Evolutionary conservation across 2,329 filamentous ascomycete genomes (phyloP).

Genomic region (Cytospora piceicola): DNA sequence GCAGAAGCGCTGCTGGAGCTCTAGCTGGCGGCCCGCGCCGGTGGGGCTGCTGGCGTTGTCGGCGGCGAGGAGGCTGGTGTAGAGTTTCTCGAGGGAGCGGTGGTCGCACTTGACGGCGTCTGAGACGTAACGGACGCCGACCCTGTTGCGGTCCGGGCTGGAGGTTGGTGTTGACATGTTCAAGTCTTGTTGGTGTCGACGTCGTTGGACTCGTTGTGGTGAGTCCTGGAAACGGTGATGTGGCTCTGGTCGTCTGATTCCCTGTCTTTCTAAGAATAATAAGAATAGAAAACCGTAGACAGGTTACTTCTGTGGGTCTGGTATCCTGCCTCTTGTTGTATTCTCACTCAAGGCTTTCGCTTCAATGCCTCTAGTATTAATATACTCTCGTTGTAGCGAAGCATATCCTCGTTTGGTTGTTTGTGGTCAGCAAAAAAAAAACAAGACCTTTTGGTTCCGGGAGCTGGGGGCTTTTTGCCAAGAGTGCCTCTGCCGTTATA

Average conservation of each 20-base stretch:
- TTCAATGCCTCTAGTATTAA: not conserved
- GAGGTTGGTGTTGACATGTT: slow-evolving; percentile 8
- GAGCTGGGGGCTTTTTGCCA: too few relatives aligned
- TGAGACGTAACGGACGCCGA: slow-evolving; percentile 28
- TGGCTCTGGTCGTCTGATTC: not conserved
- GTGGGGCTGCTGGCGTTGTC: not conserved
- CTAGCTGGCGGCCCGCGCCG: not conserved
- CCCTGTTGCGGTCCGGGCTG: not conserved
- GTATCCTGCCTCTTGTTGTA: not conserved
- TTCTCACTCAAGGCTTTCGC: slow-evolving; percentile 3
- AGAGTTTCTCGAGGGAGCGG: slow-evolving; percentile 22
- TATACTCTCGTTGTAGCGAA: not conserved
- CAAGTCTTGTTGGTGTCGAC: not conserved
- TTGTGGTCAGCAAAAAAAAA: not conserved
- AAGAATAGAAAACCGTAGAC: too few relatives aligned
- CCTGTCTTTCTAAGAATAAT: too few relatives aligned
- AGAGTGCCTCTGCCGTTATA: not conserved
- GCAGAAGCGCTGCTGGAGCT: slow-evolving; percentile 15
- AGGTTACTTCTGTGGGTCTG: not conserved
- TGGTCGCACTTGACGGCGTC: slow-evolving; percentile 28
- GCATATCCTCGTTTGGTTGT: slow-evolving; percentile 6
- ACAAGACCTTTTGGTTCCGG: not conserved
- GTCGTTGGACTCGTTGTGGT: not conserved
- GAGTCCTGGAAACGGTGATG: not conserved
- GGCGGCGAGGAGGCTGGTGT: slow-evolving; percentile 2